These are phyloP conservation scores for Naganishia liquefaciens DNA, from an alignment of 1,284 basidiomycete genomes.

Conservation along the genomic window DNA sequence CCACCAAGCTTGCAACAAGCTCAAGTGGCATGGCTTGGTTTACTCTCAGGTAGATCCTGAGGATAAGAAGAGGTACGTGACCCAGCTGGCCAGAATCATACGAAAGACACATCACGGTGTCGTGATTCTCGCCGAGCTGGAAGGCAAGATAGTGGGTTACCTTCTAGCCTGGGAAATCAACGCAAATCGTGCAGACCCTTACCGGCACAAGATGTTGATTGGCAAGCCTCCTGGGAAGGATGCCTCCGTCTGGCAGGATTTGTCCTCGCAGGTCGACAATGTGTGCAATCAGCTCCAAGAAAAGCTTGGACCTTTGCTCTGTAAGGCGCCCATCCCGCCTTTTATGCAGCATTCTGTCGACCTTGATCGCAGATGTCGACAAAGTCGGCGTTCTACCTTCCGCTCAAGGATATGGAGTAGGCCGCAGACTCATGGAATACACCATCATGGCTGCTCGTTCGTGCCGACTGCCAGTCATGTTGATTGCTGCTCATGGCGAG, in stretches of 20 bases:
- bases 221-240: background rate
- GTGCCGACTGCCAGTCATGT: constrained; percentile 9
- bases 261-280: constrained; percentile 2
- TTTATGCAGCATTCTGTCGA: background rate
- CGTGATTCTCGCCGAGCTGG: constrained; percentile 11
- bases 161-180: constrained; percentile 5
- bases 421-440: constrained; percentile 18
- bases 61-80: background rate
- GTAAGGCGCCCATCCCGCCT: background rate
- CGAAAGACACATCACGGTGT: constrained; percentile 16
- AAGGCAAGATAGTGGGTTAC: constrained; percentile 16
- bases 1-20: background rate
- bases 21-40: constrained; percentile 5
- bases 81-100: background rate
- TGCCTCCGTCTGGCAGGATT: constrained; percentile 7
- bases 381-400: constrained; percentile 5
- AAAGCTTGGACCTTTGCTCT: constrained; percentile 4
- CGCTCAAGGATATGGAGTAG: constrained; percentile 6
- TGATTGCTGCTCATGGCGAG: constrained; percentile 6
- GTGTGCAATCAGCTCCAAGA: background rate
- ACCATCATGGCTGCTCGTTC: background rate
- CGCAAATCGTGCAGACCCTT: background rate
- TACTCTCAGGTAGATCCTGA: background rate
- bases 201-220: constrained; percentile 4
- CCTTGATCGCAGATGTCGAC: background rate